Evolutionary conservation across 1,284 basidiomycete genomes (phyloP).

Genomic region (Malassezia japonica): DNA sequence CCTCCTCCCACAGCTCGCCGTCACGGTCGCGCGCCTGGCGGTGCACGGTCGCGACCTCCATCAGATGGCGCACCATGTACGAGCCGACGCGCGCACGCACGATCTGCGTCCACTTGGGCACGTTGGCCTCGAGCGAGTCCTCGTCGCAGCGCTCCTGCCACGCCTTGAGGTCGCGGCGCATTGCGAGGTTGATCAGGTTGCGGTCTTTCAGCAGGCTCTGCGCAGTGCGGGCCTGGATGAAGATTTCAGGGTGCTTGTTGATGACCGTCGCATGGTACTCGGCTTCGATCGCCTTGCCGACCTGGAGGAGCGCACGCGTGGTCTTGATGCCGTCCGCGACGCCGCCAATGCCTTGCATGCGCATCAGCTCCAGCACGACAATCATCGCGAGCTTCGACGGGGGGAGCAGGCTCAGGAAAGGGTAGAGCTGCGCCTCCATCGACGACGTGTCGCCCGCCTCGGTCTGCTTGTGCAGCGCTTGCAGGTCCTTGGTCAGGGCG

Average conservation of each 20-base stretch:
- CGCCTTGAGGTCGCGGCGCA: slow-evolving; percentile 30
- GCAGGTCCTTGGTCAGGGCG: slow-evolving; percentile 25
- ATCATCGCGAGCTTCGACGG: slow-evolving; percentile 75
- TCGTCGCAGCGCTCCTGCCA: slow-evolving; percentile 56
- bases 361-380: slow-evolving; percentile 81
- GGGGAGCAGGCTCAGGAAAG: slow-evolving; percentile 68
- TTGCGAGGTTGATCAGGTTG: slow-evolving; percentile 28
- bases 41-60: slow-evolving; percentile 72
- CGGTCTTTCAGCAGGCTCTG: slow-evolving; percentile 25
- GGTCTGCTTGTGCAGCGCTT: slow-evolving; percentile 15
- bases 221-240: slow-evolving; percentile 27
- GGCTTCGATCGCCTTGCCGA: slow-evolving; percentile 78
- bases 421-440: slow-evolving; percentile 41
- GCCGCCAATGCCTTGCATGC: slow-evolving; percentile 67
- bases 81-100: slow-evolving; percentile 69
- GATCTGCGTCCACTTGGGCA: slow-evolving; percentile 63
- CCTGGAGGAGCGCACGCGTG: slow-evolving; percentile 66
- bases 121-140: slow-evolving; percentile 53
- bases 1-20: slow-evolving; percentile 53
- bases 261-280: slow-evolving; percentile 50
- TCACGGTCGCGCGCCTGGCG: slow-evolving; percentile 51
- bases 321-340: slow-evolving; percentile 81
- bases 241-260: slow-evolving; percentile 31
- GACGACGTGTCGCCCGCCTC: neutral
- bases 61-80: slow-evolving; percentile 70